These are phyloP conservation scores for Chloris gayana DNA, from an alignment of 176 grass and related monocot genomes.

Conservation along the genomic window DNA sequence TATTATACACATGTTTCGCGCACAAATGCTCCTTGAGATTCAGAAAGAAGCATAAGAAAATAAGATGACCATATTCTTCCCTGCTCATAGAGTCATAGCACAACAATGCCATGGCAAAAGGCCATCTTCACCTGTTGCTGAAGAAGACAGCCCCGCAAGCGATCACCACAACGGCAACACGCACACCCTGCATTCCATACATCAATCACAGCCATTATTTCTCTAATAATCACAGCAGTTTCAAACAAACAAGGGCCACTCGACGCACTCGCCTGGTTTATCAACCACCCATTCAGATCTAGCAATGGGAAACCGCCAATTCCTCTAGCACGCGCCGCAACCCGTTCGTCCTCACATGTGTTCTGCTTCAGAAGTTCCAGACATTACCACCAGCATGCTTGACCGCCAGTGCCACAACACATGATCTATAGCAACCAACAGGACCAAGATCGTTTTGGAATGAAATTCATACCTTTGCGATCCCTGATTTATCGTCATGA, in stretches of 20 bases:
- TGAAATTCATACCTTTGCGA: conserved; percentile 12
- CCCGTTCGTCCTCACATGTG: neutral
- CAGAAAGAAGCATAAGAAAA: too few species aligned
- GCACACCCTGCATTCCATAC: conserved; percentile 41
- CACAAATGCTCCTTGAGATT: too few species aligned
- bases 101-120: too few species aligned
- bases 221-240: too few species aligned
- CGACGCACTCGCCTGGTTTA: conserved; percentile 37
- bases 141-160: conserved; percentile 47
- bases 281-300: conserved; percentile 38
- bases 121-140: conserved; percentile 37
- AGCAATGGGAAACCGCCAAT: neutral
- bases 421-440: neutral
- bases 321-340: neutral
- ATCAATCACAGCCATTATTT: too few species aligned
- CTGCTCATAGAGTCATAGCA: too few species aligned
- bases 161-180: conserved; percentile 45
- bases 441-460: neutral
- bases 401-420: neutral
- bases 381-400: too few species aligned
- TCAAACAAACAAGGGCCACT: neutral
- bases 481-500: neutral
- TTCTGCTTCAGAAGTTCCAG: conserved; percentile 29
- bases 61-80: too few species aligned
- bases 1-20: too few species aligned